A percentile compares a stretch with the other conserved stretches of the same genome.
Evolutionary conservation across 1,139 yeast genomes (phyloP).

Genomic region (Protomyces lactucae-debilis): DNA sequence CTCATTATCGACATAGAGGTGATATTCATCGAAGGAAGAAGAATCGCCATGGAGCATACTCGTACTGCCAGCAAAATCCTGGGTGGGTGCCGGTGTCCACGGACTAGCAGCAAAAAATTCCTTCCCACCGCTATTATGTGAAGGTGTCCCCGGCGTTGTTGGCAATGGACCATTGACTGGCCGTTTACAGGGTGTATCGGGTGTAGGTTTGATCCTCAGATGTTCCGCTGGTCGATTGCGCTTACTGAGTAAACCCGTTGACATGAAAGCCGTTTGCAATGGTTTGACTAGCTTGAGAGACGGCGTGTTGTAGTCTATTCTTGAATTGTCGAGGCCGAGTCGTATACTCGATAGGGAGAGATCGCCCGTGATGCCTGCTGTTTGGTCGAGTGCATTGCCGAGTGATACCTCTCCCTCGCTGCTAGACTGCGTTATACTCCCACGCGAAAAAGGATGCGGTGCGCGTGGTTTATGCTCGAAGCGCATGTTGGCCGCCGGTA

Average conservation of each 20-base stretch:
- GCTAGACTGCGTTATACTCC: slow-evolving; percentile 27
- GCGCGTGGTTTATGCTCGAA: background rate
- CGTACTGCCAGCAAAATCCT: slow-evolving; percentile 1
- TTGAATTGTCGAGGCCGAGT: background rate
- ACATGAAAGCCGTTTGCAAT: slow-evolving; percentile 74
- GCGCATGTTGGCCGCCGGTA: background rate
- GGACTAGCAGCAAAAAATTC: slow-evolving; percentile 16
- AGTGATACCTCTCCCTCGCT: slow-evolving; percentile 21
- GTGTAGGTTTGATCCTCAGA: slow-evolving; percentile 37
- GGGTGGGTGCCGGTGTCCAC: background rate
- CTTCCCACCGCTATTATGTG: slow-evolving; percentile 22
- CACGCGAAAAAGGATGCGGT: slow-evolving; percentile 33
- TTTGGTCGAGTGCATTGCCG: slow-evolving; percentile 5
- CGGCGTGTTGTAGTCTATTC: slow-evolving; percentile 40
- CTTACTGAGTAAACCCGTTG: slow-evolving; percentile 71
- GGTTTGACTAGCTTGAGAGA: slow-evolving; percentile 73
- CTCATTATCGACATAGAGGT: slow-evolving; percentile 6
- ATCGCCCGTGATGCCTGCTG: slow-evolving; percentile 1
- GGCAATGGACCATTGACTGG: slow-evolving; percentile 38
- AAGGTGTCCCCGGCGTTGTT: slow-evolving; percentile 24
- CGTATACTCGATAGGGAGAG: background rate
- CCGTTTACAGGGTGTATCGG: slow-evolving; percentile 80
- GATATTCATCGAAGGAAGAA: slow-evolving; percentile 6
- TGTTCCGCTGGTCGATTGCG: slow-evolving; percentile 44
- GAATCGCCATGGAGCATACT: background rate